Conservation (phyloP, 768 basidiomycete genomes). For the Agrocybe praecox region DNA sequence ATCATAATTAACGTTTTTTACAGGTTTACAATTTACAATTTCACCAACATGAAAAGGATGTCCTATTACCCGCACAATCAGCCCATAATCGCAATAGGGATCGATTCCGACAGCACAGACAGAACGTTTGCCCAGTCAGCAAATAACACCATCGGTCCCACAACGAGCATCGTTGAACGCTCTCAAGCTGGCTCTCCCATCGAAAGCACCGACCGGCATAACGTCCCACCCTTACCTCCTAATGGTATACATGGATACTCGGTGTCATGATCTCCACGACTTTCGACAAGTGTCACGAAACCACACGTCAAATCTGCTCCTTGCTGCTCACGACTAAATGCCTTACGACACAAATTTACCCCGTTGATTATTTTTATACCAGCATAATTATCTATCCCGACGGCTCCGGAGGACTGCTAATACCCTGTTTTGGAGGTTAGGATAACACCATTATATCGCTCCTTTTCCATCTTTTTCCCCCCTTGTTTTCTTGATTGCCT, state of each 20-base stretch:
- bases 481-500: conserved; percentile 1
- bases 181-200: conserved; percentile 48
- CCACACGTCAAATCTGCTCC: background rate
- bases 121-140: conserved; percentile 43
- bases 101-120: conserved; percentile 42
- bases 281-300: conserved; percentile 6
- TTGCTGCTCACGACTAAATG: conserved; percentile 6
- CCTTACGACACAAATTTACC: conserved; percentile 10
- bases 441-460: conserved; percentile 7
- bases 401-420: conserved; percentile 8
- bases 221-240: conserved; percentile 25
- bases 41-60: conserved; percentile 65
- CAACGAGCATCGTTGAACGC: conserved; percentile 49
- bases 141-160: conserved; percentile 44
- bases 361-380: conserved; percentile 21
- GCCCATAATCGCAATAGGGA: conserved; percentile 46
- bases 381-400: conserved; percentile 18
- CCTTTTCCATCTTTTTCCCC: background rate
- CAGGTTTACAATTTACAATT: conserved; percentile 92
- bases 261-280: conserved; percentile 23
- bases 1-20: conserved; percentile 11
- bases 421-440: conserved; percentile 5
- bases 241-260: conserved; percentile 19
- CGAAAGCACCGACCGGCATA: conserved; percentile 32
- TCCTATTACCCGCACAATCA: conserved; percentile 92